phyloP scores from a whole-genome alignment of 1,139 yeast species.

The Saccharomyces hybrid region DNA sequence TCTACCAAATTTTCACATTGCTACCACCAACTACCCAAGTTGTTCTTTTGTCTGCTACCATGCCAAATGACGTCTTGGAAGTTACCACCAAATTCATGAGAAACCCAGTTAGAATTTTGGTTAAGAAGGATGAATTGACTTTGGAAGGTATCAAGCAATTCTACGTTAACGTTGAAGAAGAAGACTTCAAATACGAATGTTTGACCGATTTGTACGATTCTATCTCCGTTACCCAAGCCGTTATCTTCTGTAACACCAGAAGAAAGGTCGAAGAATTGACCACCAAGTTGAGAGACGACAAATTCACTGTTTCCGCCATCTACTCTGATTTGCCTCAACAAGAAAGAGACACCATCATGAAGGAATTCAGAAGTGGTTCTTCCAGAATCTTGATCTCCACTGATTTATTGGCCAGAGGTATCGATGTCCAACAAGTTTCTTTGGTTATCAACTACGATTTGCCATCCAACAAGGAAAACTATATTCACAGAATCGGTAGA shows the following conservation, averaged over 20 bases:
- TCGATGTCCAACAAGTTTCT: conserved; percentile 98
- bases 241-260: conserved; percentile 98
- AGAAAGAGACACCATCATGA: conserved; percentile 97
- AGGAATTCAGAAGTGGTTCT: conserved; percentile 97
- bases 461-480: conserved; percentile 96
- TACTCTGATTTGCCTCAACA: conserved; percentile 96
- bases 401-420: conserved; percentile 98
- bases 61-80: conserved; percentile 96
- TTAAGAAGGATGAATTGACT: conserved; percentile 96
- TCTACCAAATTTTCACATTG: conserved; percentile 90
- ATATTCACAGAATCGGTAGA: conserved; percentile 99
- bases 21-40: conserved; percentile 94
- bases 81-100: conserved; percentile 96
- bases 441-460: conserved; percentile 96
- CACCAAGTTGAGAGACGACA: conserved; percentile 72
- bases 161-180: conserved; percentile 89
- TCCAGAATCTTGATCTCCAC: conserved; percentile 95
- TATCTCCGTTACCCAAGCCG: conserved; percentile 96
- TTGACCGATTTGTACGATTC: conserved; percentile 96
- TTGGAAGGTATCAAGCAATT: conserved; percentile 97
- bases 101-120: conserved; percentile 93
- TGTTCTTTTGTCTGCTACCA: conserved; percentile 92
- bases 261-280: conserved; percentile 93
- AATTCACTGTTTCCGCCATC: conserved; percentile 94
- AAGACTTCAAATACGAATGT: conserved; percentile 90